A percentile compares a stretch with the other conserved stretches of the same genome.
These are phyloP conservation scores for Podospora pseudoanserina DNA, from an alignment of 495 filamentous ascomycete species.

Conservation along the genomic window DNA sequence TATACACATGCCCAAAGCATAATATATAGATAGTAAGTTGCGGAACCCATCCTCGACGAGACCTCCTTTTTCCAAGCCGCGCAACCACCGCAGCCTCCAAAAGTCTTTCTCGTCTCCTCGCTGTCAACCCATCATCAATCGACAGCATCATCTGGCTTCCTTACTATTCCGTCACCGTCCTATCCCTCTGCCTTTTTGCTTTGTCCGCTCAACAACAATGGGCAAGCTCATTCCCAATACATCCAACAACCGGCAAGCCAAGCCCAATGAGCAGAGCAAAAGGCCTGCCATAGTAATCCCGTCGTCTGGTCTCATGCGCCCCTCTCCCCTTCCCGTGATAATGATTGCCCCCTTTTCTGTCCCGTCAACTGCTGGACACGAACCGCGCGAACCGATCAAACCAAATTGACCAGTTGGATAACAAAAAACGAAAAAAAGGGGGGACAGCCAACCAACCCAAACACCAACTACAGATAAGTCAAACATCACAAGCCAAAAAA, in stretches of 20 bases:
- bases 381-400: background rate
- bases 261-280: background rate
- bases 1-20: slow-evolving; percentile 35
- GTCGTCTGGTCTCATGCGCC: background rate
- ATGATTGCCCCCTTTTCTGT: background rate
- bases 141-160: background rate
- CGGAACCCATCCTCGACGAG: background rate
- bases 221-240: background rate
- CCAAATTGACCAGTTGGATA: background rate
- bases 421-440: background rate
- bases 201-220: background rate
- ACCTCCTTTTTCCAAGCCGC: background rate
- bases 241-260: background rate
- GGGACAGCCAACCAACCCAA: background rate
- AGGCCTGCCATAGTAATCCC: background rate
- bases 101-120: background rate
- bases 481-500: background rate
- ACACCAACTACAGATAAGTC: background rate
- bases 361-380: background rate
- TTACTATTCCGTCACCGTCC: background rate
- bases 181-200: background rate
- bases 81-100: slow-evolving; percentile 11
- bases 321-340: background rate
- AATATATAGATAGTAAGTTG: slow-evolving; percentile 22
- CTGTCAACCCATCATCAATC: background rate